Percentiles rank a stretch among this genome's conserved stretches.
phyloP scores from a whole-genome alignment of 306 rosid species.

The Prunus salicina region DNA sequence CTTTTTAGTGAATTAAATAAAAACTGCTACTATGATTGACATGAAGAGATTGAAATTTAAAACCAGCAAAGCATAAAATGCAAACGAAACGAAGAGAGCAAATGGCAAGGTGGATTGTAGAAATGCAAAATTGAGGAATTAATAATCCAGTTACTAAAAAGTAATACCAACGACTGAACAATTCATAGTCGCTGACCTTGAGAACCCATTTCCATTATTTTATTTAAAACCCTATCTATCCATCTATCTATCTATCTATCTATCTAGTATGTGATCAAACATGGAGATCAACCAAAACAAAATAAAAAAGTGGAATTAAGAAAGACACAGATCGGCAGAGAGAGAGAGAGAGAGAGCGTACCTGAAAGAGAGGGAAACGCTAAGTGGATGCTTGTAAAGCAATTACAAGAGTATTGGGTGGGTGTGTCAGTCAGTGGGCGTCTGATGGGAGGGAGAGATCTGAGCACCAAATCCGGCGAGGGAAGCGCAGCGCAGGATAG shows the following conservation, averaged over 20 bases:
- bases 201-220: too few relatives aligned
- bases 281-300: neutral
- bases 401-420: neutral
- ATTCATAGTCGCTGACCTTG: too few relatives aligned
- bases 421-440: neutral
- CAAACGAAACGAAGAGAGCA: too few relatives aligned
- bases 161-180: too few relatives aligned
- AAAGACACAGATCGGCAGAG: neutral
- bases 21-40: neutral
- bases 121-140: neutral
- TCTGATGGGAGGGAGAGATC: conserved; percentile 27
- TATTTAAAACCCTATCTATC: too few relatives aligned
- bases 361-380: neutral
- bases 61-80: neutral
- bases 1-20: neutral
- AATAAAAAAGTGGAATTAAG: too few relatives aligned
- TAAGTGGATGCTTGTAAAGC: neutral
- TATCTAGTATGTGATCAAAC: neutral
- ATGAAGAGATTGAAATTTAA: neutral
- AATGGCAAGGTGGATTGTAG: neutral
- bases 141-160: neutral
- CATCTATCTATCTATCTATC: too few relatives aligned
- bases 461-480: conserved; percentile 33
- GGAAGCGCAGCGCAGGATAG: conserved; percentile 49
- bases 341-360: neutral